Base-by-base conservation (phyloP, 257 asterid species). In the Nicotiana paniculata region DNA sequence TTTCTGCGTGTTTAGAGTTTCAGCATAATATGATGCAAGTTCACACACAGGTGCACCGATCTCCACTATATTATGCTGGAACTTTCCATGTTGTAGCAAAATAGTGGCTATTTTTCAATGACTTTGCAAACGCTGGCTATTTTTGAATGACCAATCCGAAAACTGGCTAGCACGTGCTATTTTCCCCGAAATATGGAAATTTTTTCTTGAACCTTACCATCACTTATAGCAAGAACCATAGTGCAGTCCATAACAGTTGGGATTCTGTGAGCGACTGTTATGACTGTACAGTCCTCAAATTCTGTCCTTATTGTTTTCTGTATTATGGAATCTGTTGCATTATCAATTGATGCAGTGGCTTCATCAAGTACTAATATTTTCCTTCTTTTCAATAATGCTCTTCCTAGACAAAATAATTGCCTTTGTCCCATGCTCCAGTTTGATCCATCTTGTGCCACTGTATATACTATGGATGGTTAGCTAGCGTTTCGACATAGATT, bases 381-480 rank as follows among this genome's bases (percentile, higher is more conserved):
- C 46, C 88, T 85, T 74, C 83, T 79, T 28, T 81, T 83, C 59
- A 87, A n/a, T 5, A 87, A 37, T 6, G 87, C 88, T 39, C 90
- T 64, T 66, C 88, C 90, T 18, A 87, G 51, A 54, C 88, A 87
- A 58, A 87, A 85, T 16, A 87, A 78, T 37, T 87, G 90, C 15
- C 86, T 37, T n/a, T 87, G 89, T 51, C 90, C 90, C 90, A 85
- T 87, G 82, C 90, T 87, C 88, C 90, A 87, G 6, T 87, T 87
- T 79, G 87, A 74, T 81, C 88, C 90, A 64, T 87, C 88, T 69
- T 85, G 77, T 24, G 81, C 70, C 6, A 87, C 88, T 85, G 53
- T 68, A 63, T 15, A 16, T 65, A 24, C 8, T 48, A 26, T 4
- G 26, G 61, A 74, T 46, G 12, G 79, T 74, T 39, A 35, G 39